These are phyloP conservation scores for Ganoderma lucidum DNA, from an alignment of 1,284 basidiomycete genomes.

Conservation along the genomic window DNA sequence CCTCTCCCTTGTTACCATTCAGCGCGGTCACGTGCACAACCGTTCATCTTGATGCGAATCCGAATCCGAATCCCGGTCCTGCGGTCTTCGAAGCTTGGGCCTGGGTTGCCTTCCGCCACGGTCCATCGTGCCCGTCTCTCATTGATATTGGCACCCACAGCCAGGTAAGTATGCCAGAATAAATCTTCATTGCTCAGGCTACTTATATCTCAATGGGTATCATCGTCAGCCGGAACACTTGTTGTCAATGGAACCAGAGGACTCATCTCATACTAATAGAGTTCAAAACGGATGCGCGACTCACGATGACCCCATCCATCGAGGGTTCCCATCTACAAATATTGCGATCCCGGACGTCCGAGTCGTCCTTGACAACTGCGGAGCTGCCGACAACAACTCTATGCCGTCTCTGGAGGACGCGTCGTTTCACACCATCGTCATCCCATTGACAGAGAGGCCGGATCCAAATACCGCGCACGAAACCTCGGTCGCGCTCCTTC, in stretches of 20 bases:
- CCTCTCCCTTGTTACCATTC: constrained; percentile 22
- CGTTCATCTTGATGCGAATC: background rate
- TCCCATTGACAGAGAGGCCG: background rate
- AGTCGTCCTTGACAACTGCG: background rate
- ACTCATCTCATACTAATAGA: background rate
- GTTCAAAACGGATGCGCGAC: background rate
- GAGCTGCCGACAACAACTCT: background rate
- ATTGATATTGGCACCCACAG: background rate
- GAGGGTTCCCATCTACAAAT: background rate
- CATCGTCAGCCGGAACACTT: background rate
- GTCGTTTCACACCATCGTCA: background rate
- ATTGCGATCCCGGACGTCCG: background rate
- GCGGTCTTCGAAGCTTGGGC: background rate
- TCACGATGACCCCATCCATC: background rate
- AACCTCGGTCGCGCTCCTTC: background rate
- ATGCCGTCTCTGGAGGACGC: background rate
- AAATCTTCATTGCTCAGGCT: background rate
- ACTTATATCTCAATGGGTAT: background rate
- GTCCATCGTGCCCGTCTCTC: background rate
- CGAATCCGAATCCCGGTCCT: background rate
- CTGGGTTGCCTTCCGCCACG: background rate
- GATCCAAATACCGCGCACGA: background rate
- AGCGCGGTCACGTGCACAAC: constrained; percentile 31
- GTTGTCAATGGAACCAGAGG: background rate
- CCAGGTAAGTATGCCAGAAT: background rate